A percentile compares a stretch with the other conserved stretches of the same genome.
These are phyloP conservation scores for Trametes meyenii DNA, from an alignment of 768 basidiomycete species.

Conservation along the genomic window DNA sequence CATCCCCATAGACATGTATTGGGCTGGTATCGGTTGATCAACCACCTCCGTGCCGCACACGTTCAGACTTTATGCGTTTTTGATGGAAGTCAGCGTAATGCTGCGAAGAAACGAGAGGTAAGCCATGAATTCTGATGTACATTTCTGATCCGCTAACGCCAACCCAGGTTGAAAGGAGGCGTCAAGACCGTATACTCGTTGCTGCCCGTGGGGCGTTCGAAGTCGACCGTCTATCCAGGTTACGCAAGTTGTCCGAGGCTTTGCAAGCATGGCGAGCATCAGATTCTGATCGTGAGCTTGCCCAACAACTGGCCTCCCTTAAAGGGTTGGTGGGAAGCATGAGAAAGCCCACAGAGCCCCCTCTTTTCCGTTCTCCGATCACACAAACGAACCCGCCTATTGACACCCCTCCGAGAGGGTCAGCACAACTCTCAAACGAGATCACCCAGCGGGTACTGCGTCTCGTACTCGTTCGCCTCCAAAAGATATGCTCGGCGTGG, in stretches of 20 bases:
- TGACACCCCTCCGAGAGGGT: too few species aligned
- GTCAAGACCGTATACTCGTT: constrained; percentile 50
- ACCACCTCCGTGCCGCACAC: constrained; percentile 58
- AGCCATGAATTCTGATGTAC: constrained; percentile 17
- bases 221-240: constrained; percentile 54
- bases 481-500: too few species aligned
- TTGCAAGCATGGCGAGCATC: constrained; percentile 25
- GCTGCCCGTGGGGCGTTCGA: constrained; percentile 61
- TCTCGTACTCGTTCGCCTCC: too few species aligned
- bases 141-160: neutral
- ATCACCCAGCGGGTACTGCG: too few species aligned
- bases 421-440: too few species aligned
- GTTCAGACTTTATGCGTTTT: constrained; percentile 77
- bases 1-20: constrained; percentile 71
- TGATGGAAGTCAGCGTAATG: constrained; percentile 68
- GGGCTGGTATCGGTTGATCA: constrained; percentile 74
- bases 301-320: constrained; percentile 5
- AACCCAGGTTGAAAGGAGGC: constrained; percentile 58
- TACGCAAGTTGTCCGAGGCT: constrained; percentile 39
- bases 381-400: too few species aligned
- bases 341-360: neutral
- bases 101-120: constrained; percentile 76
- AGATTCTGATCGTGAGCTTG: constrained; percentile 29
- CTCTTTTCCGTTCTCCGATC: too few species aligned
- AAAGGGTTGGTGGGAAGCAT: neutral